A percentile compares a stretch with the other conserved stretches of the same genome.
Evolutionary conservation across 257 asterid species (phyloP).

Genomic region (Nicotiana otophora): DNA sequence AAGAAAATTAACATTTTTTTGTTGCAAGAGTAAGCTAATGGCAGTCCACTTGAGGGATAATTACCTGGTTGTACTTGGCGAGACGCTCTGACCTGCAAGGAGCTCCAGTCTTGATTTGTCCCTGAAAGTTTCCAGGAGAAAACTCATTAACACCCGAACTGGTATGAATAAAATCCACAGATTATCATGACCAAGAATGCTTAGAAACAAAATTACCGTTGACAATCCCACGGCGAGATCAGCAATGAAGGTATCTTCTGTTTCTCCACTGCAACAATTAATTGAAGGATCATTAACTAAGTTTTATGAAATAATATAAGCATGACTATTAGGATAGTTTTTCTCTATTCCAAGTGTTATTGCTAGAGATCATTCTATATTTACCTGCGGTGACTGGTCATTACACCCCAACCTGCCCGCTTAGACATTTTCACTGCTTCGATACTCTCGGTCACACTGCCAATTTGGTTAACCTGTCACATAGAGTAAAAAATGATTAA

Average conservation of each 20-base stretch:
- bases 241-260: slow-evolving; percentile 98
- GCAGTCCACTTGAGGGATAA: not conserved
- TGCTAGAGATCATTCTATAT: not conserved
- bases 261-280: slow-evolving; percentile 70
- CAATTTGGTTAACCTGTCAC: slow-evolving; percentile 89
- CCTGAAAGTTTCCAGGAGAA: slow-evolving; percentile 37
- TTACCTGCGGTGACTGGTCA: slow-evolving; percentile 99
- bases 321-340: not conserved
- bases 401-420: slow-evolving; percentile 98
- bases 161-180: not conserved
- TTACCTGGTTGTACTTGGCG: slow-evolving; percentile 94
- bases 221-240: slow-evolving; percentile 94
- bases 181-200: not conserved
- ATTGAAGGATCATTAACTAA: not conserved
- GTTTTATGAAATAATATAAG: not conserved
- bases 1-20: not conserved
- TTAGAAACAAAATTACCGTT: slow-evolving; percentile 45
- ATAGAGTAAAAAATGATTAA: not conserved
- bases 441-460: slow-evolving; percentile 94
- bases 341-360: not conserved
- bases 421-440: slow-evolving; percentile 97
- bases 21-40: not conserved
- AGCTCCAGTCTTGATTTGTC: slow-evolving; percentile 97
- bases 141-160: not conserved
- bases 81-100: slow-evolving; percentile 98